Base-by-base conservation (phyloP, 2,329 filamentous ascomycete genomes). In the Pseudogymnoascus sp. region DNA sequence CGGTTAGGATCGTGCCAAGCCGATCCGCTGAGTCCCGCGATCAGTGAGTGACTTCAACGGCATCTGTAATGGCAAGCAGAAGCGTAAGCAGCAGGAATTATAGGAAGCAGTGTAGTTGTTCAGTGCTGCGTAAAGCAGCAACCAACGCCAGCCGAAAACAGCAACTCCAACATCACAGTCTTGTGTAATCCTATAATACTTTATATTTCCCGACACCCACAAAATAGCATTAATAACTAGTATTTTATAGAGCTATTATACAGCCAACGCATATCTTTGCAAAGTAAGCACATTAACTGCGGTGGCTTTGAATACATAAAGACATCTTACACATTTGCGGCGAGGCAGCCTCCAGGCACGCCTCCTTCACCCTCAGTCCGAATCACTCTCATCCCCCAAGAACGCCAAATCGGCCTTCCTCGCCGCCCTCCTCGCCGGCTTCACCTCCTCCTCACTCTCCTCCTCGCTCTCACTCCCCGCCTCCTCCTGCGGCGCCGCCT, bases 21-120 rank as follows among this genome's bases (percentile, higher is more conserved):
- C n/a, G 0, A 92, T 96, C 93, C 95, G 68, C 90, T 93, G 57
- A 97, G 85, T 13, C 95, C 93, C 15, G 92, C 89, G 31, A 97
- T 82, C n/a, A n/a, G n/a, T n/a, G n/a, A n/a, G n/a, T n/a, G n/a
- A n/a, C n/a, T n/a, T n/a, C n/a, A n/a, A n/a, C n/a, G n/a, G n/a
- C n/a, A n/a, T n/a, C n/a, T n/a, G n/a, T n/a, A n/a, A n/a, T n/a
- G n/a, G n/a, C n/a, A n/a, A n/a, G n/a, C n/a, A n/a, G n/a, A n/a
- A n/a, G n/a, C n/a, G n/a, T n/a, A n/a, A n/a, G n/a, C n/a, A n/a
- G n/a, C n/a, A n/a, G n/a, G n/a, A n/a, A n/a, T n/a, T n/a, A n/a
- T n/a, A n/a, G n/a, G n/a, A n/a, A n/a, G n/a, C n/a, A n/a, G n/a
- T n/a, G n/a, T n/a, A n/a, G n/a, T n/a, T n/a, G n/a, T n/a, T n/a